Conservation (phyloP, 768 basidiomycete species). For the Lanmaoa rubissima region DNA sequence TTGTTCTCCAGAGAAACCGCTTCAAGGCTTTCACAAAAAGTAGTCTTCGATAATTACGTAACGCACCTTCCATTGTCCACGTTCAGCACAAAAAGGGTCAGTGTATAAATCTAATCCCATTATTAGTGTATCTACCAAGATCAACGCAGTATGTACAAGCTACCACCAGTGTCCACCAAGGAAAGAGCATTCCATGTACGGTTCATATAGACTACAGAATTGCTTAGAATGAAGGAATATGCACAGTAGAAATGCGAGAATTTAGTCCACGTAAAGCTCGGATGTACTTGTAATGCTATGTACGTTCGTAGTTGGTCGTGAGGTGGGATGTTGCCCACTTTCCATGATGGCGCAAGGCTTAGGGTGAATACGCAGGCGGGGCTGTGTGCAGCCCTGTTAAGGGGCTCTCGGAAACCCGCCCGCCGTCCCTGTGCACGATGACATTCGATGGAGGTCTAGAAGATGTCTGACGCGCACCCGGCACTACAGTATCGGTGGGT, state of each 20-base stretch:
- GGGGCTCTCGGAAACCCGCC: slow-evolving; percentile 8
- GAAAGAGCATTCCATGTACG: slow-evolving; percentile 10
- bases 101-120: not conserved
- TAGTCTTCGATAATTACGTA: slow-evolving; percentile 14
- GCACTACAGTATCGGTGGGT: slow-evolving; percentile 12
- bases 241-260: slow-evolving; percentile 3
- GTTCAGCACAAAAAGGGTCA: slow-evolving; percentile 2
- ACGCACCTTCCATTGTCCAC: slow-evolving; percentile 25
- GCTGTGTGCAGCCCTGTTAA: not conserved
- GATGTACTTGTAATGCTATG: slow-evolving; percentile 10
- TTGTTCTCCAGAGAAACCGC: slow-evolving; percentile 30
- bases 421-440: slow-evolving; percentile 30
- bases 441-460: slow-evolving; percentile 9
- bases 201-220: slow-evolving; percentile 21
- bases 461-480: not conserved
- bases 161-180: not conserved
- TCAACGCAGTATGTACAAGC: not conserved
- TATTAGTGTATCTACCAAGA: slow-evolving; percentile 4
- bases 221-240: slow-evolving; percentile 2
- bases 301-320: slow-evolving; percentile 16
- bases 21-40: not conserved
- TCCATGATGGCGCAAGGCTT: not conserved
- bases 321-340: not conserved
- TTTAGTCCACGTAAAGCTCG: slow-evolving; percentile 13
- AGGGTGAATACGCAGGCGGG: slow-evolving; percentile 29